Evolutionary conservation across 352 stramenopile genomes (phyloP).

Genomic region (Hyaloperonospora brassicae): DNA sequence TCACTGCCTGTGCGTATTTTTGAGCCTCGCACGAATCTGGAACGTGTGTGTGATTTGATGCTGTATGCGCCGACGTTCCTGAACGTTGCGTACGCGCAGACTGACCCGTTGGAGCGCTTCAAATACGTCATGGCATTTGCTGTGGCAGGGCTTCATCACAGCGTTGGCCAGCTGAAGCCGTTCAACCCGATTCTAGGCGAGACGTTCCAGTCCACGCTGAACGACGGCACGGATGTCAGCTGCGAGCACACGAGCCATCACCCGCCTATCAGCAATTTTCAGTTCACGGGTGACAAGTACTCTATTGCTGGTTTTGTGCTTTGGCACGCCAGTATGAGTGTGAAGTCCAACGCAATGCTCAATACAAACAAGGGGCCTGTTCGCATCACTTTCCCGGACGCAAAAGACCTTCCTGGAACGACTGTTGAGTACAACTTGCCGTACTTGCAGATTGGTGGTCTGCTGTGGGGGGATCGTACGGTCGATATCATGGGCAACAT

Average conservation of each 20-base stretch:
- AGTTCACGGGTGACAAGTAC: conserved; percentile 69
- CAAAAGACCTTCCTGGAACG: conserved; percentile 28
- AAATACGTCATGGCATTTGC: conserved; percentile 78
- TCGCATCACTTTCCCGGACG: conserved; percentile 55
- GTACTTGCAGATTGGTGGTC: conserved; percentile 60
- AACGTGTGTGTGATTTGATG: conserved; percentile 74
- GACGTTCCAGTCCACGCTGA: conserved; percentile 64
- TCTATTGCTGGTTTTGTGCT: conserved; percentile 60
- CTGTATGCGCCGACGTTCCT: conserved; percentile 75
- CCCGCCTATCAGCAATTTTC: conserved; percentile 79
- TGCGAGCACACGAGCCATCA: conserved; percentile 84
- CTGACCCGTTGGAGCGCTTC: conserved; percentile 61
- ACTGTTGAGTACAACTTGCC: conserved; percentile 67
- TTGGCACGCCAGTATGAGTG: conserved; percentile 70
- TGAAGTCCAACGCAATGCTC: conserved; percentile 81
- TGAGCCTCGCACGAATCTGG: conserved; percentile 73
- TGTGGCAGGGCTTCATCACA: conserved; percentile 70
- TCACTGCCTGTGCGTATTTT: conserved; percentile 83
- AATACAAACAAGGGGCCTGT: conserved; percentile 75
- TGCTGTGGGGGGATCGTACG: conserved; percentile 77
- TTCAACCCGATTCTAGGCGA: conserved; percentile 84
- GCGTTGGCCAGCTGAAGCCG: conserved; percentile 74
- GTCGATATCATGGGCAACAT: conserved; percentile 67
- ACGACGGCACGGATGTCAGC: conserved; percentile 70
- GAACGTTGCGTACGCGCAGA: conserved; percentile 48